Conservation (phyloP, 2,329 filamentous ascomycete species). For the Talaromyces sp. region DNA sequence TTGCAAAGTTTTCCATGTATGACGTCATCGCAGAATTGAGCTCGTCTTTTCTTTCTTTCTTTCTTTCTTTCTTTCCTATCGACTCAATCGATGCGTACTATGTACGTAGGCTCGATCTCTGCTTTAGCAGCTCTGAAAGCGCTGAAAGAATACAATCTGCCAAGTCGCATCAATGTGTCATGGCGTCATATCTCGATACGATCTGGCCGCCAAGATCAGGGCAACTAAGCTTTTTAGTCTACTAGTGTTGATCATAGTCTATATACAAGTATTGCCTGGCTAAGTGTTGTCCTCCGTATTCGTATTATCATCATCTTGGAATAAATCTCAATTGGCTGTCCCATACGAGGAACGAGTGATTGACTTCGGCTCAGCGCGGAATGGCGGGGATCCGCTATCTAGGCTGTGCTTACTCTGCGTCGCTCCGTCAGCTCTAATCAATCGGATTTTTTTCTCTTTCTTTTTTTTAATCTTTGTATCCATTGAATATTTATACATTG, state of each 20-base stretch:
- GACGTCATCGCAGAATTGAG: background rate
- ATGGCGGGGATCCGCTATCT: constrained; percentile 11
- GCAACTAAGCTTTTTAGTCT: background rate
- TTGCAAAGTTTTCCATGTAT: background rate
- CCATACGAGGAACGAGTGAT: background rate
- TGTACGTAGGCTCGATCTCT: no score
- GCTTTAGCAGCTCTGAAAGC: no score
- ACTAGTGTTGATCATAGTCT: background rate
- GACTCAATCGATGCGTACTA: no score
- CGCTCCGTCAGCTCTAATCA: background rate
- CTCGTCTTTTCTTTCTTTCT: no score
- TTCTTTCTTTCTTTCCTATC: no score
- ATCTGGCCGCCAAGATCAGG: background rate
- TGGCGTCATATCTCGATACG: background rate
- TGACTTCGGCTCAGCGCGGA: background rate
- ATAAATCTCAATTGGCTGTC: no score
- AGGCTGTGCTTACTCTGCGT: background rate
- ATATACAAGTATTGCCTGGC: no score
- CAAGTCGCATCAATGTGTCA: background rate
- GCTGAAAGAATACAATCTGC: background rate
- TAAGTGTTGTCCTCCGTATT: background rate
- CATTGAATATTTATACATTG: background rate
- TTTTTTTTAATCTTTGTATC: no score
- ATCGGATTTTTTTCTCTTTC: background rate
- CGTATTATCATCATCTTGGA: background rate